Conservation (phyloP, 306 rosid species). For the Vachellia collinsii region DNA sequence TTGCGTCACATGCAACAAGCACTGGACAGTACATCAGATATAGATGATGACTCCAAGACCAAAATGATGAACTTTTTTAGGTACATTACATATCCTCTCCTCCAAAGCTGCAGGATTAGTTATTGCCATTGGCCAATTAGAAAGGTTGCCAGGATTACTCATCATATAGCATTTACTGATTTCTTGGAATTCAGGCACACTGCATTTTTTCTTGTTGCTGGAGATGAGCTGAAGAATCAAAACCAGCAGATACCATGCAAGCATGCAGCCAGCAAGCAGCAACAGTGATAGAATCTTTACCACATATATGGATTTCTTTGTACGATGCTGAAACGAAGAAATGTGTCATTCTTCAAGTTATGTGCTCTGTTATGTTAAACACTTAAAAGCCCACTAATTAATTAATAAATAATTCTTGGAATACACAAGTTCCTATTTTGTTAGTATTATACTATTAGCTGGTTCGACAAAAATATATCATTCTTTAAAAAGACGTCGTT, state of each 20-base stretch:
- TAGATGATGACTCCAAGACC: constrained; percentile 71
- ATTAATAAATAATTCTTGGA: background rate
- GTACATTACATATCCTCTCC: constrained; percentile 43
- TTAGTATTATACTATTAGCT: background rate
- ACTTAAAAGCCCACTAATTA: background rate
- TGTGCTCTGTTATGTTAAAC: constrained; percentile 15
- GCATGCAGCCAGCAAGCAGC: constrained; percentile 48
- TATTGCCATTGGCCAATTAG: background rate
- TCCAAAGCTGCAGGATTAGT: background rate
- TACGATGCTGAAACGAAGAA: background rate
- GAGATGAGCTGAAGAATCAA: constrained; percentile 67
- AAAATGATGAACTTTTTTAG: constrained; percentile 76
- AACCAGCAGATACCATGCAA: constrained; percentile 53
- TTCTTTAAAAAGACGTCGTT: background rate
- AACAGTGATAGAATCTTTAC: constrained; percentile 37
- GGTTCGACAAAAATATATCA: background rate
- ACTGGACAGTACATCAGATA: constrained; percentile 58
- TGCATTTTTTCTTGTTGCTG: constrained; percentile 88
- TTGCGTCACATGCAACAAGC: constrained; percentile 84
- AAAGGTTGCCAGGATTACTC: background rate
- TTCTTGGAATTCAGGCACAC: constrained; percentile 65
- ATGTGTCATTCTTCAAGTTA: constrained; percentile 15
- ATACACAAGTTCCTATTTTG: background rate
- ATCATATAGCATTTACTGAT: constrained; percentile 4
- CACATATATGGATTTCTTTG: background rate